These are phyloP conservation scores for Echinochloa phyllopogon DNA, from an alignment of 176 grass and related monocot genomes.

Conservation along the genomic window DNA sequence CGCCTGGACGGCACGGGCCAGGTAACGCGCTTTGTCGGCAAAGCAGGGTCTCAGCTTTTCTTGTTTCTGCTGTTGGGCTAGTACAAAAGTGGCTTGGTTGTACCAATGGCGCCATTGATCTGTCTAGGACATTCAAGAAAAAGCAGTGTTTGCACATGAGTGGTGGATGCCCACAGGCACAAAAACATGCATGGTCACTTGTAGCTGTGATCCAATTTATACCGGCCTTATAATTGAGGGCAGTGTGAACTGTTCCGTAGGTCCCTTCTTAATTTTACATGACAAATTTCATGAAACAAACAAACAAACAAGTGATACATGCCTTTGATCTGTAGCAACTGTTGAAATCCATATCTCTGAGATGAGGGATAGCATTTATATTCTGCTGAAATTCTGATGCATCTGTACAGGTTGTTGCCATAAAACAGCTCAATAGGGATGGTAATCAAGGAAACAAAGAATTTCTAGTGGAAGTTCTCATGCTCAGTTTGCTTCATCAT, in stretches of 20 bases:
- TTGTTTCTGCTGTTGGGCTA: slow-evolving; percentile 41
- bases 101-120: slow-evolving; percentile 44
- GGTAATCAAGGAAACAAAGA: slow-evolving; percentile 82
- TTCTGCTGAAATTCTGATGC: slow-evolving; percentile 33
- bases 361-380: neutral
- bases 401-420: slow-evolving; percentile 65
- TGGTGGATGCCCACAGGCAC: slow-evolving; percentile 41
- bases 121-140: slow-evolving; percentile 50
- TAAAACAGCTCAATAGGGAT: slow-evolving; percentile 79
- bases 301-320: slow-evolving; percentile 31
- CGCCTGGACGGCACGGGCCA: slow-evolving; percentile 69
- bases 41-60: neutral
- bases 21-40: slow-evolving; percentile 47
- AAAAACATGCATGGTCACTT: slow-evolving; percentile 44
- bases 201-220: slow-evolving; percentile 40
- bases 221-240: slow-evolving; percentile 18
- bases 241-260: slow-evolving; percentile 16
- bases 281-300: slow-evolving; percentile 37
- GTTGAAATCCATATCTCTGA: neutral
- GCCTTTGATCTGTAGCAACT: neutral
- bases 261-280: slow-evolving; percentile 35
- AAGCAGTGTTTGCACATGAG: slow-evolving; percentile 49
- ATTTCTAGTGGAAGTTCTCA: slow-evolving; percentile 83
- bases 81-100: slow-evolving; percentile 40
- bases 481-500: slow-evolving; percentile 80